These are phyloP conservation scores for Casuarina equisetifolia DNA, from an alignment of 306 rosid species.

Conservation along the genomic window DNA sequence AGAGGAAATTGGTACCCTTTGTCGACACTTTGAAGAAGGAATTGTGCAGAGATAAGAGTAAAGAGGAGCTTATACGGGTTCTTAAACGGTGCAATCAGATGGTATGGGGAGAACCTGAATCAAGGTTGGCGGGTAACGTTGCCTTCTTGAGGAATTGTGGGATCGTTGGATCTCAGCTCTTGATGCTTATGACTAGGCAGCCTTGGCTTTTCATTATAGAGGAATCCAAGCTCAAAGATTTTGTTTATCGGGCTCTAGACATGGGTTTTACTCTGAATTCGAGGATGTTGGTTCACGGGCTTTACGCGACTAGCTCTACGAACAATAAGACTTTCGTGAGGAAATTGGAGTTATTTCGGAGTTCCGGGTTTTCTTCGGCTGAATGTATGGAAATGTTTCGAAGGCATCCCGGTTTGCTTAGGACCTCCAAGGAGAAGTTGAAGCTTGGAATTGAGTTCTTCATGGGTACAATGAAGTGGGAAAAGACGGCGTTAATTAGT, in stretches of 20 bases:
- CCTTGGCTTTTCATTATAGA: constrained; percentile 29
- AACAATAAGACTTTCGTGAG: constrained; percentile 30
- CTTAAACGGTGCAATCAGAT: constrained; percentile 23
- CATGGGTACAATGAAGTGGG: constrained; percentile 37
- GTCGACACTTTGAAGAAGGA: constrained; percentile 43
- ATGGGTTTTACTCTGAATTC: constrained; percentile 47
- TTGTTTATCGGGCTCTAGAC: constrained; percentile 34
- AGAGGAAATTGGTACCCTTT: constrained; percentile 44
- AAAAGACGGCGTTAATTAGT: constrained; percentile 33
- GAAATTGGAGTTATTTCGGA: constrained; percentile 40
- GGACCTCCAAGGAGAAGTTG: constrained; percentile 45
- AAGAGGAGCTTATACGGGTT: constrained; percentile 30
- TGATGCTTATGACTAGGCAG: constrained; percentile 36
- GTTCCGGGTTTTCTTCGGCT: constrained; percentile 2
- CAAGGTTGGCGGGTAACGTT: constrained; percentile 26
- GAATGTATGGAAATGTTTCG: constrained; percentile 3
- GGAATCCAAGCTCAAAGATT: constrained; percentile 33
- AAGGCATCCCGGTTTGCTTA: constrained; percentile 38
- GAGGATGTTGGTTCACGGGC: constrained; percentile 46
- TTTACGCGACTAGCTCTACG: constrained; percentile 35
- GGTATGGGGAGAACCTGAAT: constrained; percentile 19
- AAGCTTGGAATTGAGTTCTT: constrained; percentile 48
- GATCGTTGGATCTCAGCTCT: constrained; percentile 32
- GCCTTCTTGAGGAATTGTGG: constrained; percentile 37
- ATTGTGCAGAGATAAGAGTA: constrained; percentile 11